Conservation (phyloP, 768 basidiomycete genomes). For the Ephemerocybe angulata region DNA sequence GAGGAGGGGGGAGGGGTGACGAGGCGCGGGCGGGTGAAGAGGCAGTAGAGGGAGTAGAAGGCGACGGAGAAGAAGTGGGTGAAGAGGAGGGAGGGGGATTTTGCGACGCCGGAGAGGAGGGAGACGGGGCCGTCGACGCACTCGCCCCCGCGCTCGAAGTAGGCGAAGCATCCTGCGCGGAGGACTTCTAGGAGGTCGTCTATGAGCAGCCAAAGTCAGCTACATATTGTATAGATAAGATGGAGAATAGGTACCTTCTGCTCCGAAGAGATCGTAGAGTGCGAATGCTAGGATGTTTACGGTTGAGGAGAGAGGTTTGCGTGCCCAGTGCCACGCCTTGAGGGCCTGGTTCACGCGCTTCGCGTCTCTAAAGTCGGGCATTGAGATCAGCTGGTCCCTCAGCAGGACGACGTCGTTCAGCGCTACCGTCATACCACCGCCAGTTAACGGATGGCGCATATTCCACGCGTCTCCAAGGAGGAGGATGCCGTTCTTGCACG, state of each 20-base stretch:
- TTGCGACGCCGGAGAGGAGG: slow-evolving; percentile 82
- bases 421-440: slow-evolving; percentile 97
- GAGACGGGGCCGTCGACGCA: slow-evolving; percentile 86
- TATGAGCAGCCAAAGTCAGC: slow-evolving; percentile 21
- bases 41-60: slow-evolving; percentile 87
- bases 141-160: slow-evolving; percentile 91
- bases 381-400: slow-evolving; percentile 50
- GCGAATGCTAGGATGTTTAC: slow-evolving; percentile 93
- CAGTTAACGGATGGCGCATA: slow-evolving; percentile 98
- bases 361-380: slow-evolving; percentile 49
- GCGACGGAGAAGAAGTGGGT: slow-evolving; percentile 96
- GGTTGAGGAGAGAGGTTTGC: slow-evolving; percentile 80
- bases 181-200: slow-evolving; percentile 62
- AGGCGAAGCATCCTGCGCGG: slow-evolving; percentile 90
- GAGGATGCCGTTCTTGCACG: slow-evolving; percentile 65
- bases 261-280: slow-evolving; percentile 91
- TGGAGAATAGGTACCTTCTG: slow-evolving; percentile 58
- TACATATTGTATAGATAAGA: not conserved
- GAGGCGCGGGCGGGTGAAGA: slow-evolving; percentile 60
- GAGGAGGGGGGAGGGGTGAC: slow-evolving; percentile 16
- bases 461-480: slow-evolving; percentile 97
- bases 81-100: slow-evolving; percentile 76
- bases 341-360: slow-evolving; percentile 47
- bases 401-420: slow-evolving; percentile 81
- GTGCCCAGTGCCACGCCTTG: slow-evolving; percentile 77